Percentiles rank a stretch among this genome's conserved stretches.
phyloP scores from a whole-genome alignment of 352 stramenopile genomes.

The Pythium aquatile region DNA sequence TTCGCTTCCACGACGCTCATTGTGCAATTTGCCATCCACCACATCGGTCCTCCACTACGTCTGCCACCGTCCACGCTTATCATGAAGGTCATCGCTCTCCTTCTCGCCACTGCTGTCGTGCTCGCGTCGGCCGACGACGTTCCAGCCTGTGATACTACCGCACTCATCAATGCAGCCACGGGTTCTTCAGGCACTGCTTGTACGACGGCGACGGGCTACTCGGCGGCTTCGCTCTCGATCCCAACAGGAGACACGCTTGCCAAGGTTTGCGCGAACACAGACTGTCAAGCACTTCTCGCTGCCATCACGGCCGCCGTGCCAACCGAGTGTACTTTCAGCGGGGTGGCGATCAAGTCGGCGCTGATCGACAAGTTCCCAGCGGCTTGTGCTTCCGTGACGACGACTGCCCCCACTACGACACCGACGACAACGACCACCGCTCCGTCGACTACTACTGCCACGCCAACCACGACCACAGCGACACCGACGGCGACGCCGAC shows the following conservation, averaged over 20 bases:
- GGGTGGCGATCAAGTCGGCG: slow-evolving; percentile 14
- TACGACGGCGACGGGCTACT: slow-evolving; percentile 15
- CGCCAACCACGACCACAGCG: not conserved
- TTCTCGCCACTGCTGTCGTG: slow-evolving; percentile 11
- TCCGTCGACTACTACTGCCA: slow-evolving; percentile 2
- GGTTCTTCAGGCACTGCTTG: slow-evolving; percentile 8
- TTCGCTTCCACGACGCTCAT: slow-evolving; percentile 4
- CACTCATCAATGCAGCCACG: not conserved
- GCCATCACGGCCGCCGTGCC: slow-evolving; percentile 16
- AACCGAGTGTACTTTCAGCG: slow-evolving; percentile 18
- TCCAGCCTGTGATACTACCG: slow-evolving; percentile 11
- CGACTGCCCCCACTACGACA: slow-evolving; percentile 1
- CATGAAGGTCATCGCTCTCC: slow-evolving; percentile 21
- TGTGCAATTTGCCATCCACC: slow-evolving; percentile 23
- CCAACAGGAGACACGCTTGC: slow-evolving; percentile 16
- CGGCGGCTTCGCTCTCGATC: slow-evolving; percentile 6
- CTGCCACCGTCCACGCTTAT: not conserved
- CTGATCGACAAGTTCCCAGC: slow-evolving; percentile 22
- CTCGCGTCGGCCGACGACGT: slow-evolving; percentile 17
- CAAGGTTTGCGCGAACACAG: slow-evolving; percentile 28
- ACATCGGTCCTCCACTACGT: not conserved
- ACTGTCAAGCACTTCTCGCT: slow-evolving; percentile 27
- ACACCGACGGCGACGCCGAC: not conserved
- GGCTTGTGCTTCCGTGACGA: slow-evolving; percentile 11
- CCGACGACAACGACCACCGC: not conserved